These are phyloP conservation scores for Cladochytrium replicatum DNA, from an alignment of 192 early-diverging fungal genomes.

Conservation along the genomic window DNA sequence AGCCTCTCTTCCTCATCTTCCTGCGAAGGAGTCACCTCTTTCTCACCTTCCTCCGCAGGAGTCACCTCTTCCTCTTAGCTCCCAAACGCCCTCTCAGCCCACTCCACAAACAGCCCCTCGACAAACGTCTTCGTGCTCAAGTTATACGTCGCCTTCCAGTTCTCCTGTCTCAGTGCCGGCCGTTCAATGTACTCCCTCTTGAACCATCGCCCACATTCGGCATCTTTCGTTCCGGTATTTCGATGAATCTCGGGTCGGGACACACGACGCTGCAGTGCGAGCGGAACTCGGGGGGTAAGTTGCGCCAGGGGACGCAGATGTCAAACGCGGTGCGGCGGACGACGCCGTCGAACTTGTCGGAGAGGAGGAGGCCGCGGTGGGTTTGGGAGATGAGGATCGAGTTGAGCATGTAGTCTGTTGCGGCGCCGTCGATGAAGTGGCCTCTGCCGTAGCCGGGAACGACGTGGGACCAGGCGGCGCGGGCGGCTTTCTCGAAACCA, in stretches of 20 bases:
- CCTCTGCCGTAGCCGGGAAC: constrained; percentile 20
- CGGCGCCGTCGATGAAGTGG: constrained; percentile 21
- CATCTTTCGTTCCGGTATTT: constrained; percentile 15
- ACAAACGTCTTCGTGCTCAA: no score
- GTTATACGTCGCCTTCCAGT: no score
- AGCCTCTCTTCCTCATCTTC: no score
- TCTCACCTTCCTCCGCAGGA: no score
- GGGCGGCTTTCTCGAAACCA: constrained; percentile 3
- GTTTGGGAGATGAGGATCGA: constrained; percentile 4
- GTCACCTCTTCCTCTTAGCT: no score
- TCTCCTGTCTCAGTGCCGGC: constrained; percentile 6
- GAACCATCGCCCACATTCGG: constrained; percentile 25
- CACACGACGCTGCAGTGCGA: constrained; percentile 15
- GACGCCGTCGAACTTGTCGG: constrained; percentile 1
- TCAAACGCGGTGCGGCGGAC: constrained; percentile 19
- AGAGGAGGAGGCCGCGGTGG: constrained; percentile 8
- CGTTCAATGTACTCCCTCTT: constrained; percentile 21
- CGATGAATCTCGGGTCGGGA: constrained; percentile 10
- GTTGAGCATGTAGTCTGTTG: constrained; percentile 26
- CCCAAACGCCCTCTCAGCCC: no score
- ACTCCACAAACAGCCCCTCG: no score
- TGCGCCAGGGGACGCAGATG: constrained; percentile 16
- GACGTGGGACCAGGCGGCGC: no score
- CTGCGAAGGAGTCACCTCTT: no score
- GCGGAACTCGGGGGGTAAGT: constrained; percentile 1